Base-by-base conservation (phyloP, 108 stramenopile genomes). In the Cyclotella sp. region DNA sequence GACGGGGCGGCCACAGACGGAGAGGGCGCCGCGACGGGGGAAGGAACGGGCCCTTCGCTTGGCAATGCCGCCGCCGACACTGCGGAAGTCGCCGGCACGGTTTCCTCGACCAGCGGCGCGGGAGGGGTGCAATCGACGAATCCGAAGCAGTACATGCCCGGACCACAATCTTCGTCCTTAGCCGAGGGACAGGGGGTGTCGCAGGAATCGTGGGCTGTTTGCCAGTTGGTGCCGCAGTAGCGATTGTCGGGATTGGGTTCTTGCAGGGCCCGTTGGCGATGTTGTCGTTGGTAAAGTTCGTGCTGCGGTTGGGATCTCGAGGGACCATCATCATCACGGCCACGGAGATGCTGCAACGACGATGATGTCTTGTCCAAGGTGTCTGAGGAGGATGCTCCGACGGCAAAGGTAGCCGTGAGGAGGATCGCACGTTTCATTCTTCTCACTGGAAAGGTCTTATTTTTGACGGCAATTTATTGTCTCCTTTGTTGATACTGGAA, bases 221-320 rank as follows among this genome's bases (percentile, higher is more conserved):
- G 54, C 81, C 81, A 82, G 19, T 82, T 82, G 24, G 18, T 19
- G 45, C 81, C 81, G 54, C 81, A 82, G 62, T 75, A 75, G 43
- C 42, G 55, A 21, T 19, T 34, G 11, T 68, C 51, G 47, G 67
- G 67, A 28, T 68, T 68, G 43, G 29, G 28, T 26, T 42, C 69
- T 70, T 70, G 55, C 8, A 70, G 55, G 15, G 60, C 60, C 34
- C 60, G 60, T 12, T 61, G 60, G 12, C 34, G 12, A 9, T 30
- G 12, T 30, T 16, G 34, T 34, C 34, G 34, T 6, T 34, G 34
- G 34, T 34, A 34, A 5, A 34, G 34, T 6, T 34, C 4, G 6
- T 34, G 34, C 34, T 34, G 34, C 34, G 34, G 34, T 34, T 34
- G 34, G 6, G 6, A 34, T 34, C 4, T 34, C 34, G 34, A 34